Percentiles rank a stretch among this genome's conserved stretches.
Evolutionary conservation across 1,139 yeast genomes (phyloP).

Genomic region (Geotrichum siamense): DNA sequence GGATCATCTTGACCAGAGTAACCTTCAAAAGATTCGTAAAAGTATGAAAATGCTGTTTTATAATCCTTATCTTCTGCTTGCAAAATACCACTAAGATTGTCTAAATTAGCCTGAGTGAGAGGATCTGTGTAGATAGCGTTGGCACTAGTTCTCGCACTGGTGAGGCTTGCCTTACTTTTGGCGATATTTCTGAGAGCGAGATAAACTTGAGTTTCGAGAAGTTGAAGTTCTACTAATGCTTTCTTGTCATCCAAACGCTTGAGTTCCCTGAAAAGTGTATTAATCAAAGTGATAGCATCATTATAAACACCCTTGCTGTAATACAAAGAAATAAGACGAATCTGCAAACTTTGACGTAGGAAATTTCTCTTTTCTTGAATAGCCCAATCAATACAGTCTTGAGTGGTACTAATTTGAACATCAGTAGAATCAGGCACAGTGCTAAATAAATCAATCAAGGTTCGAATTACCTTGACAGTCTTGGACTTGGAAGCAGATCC

Average conservation of each 20-base stretch:
- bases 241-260: slow-evolving; percentile 93
- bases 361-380: slow-evolving; percentile 75
- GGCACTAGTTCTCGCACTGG: slow-evolving; percentile 94
- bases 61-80: slow-evolving; percentile 97
- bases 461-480: slow-evolving; percentile 72
- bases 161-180: slow-evolving; percentile 87
- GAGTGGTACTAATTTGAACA: slow-evolving; percentile 65
- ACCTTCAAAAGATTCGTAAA: slow-evolving; percentile 91
- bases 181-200: slow-evolving; percentile 89
- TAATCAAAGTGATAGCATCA: slow-evolving; percentile 67
- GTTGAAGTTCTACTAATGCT: slow-evolving; percentile 89
- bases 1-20: slow-evolving; percentile 52
- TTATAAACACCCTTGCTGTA: slow-evolving; percentile 58
- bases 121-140: slow-evolving; percentile 94
- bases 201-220: slow-evolving; percentile 82
- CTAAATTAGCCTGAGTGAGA: slow-evolving; percentile 88
- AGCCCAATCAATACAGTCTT: slow-evolving; percentile 86
- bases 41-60: slow-evolving; percentile 91
- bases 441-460: slow-evolving; percentile 70
- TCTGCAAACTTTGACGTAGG: slow-evolving; percentile 78
- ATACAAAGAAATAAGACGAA: slow-evolving; percentile 71
- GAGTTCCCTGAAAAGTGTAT: slow-evolving; percentile 69
- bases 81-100: slow-evolving; percentile 88
- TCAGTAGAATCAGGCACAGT: slow-evolving; percentile 60
- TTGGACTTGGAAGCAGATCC: slow-evolving; percentile 81